These are phyloP conservation scores for Colletotrichum liaoningense DNA, from an alignment of 2,329 filamentous ascomycete genomes.

Conservation along the genomic window DNA sequence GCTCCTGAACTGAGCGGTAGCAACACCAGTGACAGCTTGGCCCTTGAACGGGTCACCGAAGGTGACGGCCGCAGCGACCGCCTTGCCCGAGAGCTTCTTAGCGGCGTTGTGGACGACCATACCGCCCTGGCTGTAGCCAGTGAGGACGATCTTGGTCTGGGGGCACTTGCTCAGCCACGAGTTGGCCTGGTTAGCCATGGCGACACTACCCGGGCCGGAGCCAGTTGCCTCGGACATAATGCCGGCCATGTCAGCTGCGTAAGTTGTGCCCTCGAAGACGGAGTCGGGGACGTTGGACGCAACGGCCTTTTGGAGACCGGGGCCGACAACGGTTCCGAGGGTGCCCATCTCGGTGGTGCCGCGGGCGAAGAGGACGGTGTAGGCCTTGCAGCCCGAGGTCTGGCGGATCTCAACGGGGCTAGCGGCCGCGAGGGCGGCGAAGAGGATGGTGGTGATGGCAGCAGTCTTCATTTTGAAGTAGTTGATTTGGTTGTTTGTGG, in stretches of 20 bases:
- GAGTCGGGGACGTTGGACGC: constrained; percentile 56
- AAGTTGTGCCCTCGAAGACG: constrained; percentile 65
- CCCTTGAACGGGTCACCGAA: constrained; percentile 35
- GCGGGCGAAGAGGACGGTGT: constrained; percentile 67
- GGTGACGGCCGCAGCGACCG: constrained; percentile 25
- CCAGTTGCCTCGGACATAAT: constrained; percentile 56
- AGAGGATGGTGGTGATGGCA: constrained; percentile 40
- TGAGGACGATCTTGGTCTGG: constrained; percentile 56
- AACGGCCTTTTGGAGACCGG: constrained; percentile 60
- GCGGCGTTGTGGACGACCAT: constrained; percentile 58
- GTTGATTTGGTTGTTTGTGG: not conserved
- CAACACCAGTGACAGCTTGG: constrained; percentile 5
- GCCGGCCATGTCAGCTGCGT: constrained; percentile 56
- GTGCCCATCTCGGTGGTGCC: constrained; percentile 65
- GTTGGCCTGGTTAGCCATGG: constrained; percentile 46
- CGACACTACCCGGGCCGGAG: constrained; percentile 52
- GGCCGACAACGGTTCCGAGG: constrained; percentile 61
- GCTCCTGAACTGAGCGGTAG: constrained; percentile 25
- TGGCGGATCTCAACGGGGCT: constrained; percentile 30
- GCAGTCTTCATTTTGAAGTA: constrained; percentile 48
- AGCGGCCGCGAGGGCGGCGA: constrained; percentile 41
- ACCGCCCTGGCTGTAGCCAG: constrained; percentile 59
- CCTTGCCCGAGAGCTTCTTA: constrained; percentile 39
- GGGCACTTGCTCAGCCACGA: constrained; percentile 55
- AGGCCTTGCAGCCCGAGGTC: constrained; percentile 49